phyloP scores from a whole-genome alignment of 805 yeast species.

The Isabelozyma pseudorhagii region DNA sequence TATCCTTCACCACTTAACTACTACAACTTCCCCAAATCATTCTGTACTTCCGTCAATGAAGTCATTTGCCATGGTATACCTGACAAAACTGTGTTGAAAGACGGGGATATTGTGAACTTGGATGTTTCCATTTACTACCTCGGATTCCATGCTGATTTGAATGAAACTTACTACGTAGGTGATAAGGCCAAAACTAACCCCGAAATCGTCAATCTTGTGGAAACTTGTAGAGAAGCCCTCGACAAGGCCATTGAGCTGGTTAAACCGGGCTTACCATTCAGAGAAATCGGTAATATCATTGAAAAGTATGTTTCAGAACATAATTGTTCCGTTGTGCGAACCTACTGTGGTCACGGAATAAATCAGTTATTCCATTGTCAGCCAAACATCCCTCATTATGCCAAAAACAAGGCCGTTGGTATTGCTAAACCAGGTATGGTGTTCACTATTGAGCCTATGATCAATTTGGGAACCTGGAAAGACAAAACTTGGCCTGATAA shows the following conservation, averaged over 20 bases:
- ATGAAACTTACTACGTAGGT: slow-evolving; percentile 96
- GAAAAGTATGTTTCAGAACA: slow-evolving; percentile 81
- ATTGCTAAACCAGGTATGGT: slow-evolving; percentile 94
- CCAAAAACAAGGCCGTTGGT: slow-evolving; percentile 89
- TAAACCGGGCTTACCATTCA: slow-evolving; percentile 88
- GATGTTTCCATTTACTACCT: slow-evolving; percentile 83
- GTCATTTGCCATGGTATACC: slow-evolving; percentile 97
- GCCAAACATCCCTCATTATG: slow-evolving; percentile 93
- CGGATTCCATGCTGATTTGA: slow-evolving; percentile 92
- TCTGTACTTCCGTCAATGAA: slow-evolving; percentile 93
- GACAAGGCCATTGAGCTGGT: slow-evolving; percentile 80
- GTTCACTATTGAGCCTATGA: slow-evolving; percentile 97
- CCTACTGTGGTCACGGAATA: slow-evolving; percentile 93
- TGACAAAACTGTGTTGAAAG: slow-evolving; percentile 79
- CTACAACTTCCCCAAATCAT: slow-evolving; percentile 87
- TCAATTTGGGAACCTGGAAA: slow-evolving; percentile 75
- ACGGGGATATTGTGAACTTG: slow-evolving; percentile 91
- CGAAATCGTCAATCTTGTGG: slow-evolving; percentile 85
- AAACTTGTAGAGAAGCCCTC: slow-evolving; percentile 79
- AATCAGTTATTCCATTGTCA: slow-evolving; percentile 84
- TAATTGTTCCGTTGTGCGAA: slow-evolving; percentile 80
- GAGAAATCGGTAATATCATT: slow-evolving; percentile 82
- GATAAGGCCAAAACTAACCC: slow-evolving; percentile 77
- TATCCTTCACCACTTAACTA: slow-evolving; percentile 96
- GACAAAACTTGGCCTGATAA: slow-evolving; percentile 95